phyloP scores from a whole-genome alignment of 192 early-diverging fungal genomes.

The Coemansia sp. region DNA sequence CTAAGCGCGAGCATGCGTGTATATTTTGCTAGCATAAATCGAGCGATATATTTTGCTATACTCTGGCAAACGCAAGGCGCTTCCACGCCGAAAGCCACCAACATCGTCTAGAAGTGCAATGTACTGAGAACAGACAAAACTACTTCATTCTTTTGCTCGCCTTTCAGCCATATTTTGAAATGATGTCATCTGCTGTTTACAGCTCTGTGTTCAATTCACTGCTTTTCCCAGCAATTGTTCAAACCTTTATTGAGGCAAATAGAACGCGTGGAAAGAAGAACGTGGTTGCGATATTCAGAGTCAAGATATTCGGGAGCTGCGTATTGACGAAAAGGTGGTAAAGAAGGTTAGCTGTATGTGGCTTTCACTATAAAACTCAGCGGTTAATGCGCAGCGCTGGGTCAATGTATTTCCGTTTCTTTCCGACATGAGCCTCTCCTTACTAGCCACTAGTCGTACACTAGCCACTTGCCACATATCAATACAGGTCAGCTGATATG shows the following conservation, averaged over 20 bases:
- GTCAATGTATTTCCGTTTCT: background rate
- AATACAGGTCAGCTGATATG: background rate
- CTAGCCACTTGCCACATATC: background rate
- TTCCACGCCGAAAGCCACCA: background rate
- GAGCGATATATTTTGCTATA: too few species aligned
- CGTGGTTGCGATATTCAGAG: background rate
- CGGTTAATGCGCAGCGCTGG: background rate
- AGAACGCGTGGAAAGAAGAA: background rate
- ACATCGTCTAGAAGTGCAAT: background rate
- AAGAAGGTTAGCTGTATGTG: background rate
- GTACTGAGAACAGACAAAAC: too few species aligned
- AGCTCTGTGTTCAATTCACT: background rate
- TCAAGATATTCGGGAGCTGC: background rate
- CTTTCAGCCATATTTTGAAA: slow-evolving; percentile 3
- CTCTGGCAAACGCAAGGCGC: too few species aligned
- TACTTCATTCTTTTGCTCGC: background rate
- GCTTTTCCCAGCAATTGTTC: background rate
- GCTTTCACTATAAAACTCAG: background rate
- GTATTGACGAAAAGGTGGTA: background rate
- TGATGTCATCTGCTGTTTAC: background rate
- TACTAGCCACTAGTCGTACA: background rate
- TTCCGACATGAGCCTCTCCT: background rate
- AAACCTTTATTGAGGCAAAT: background rate
- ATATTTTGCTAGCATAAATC: too few species aligned
- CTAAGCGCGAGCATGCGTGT: too few species aligned